These are phyloP conservation scores for Lactarius sp. DNA, from an alignment of 768 basidiomycete species.

Conservation along the genomic window DNA sequence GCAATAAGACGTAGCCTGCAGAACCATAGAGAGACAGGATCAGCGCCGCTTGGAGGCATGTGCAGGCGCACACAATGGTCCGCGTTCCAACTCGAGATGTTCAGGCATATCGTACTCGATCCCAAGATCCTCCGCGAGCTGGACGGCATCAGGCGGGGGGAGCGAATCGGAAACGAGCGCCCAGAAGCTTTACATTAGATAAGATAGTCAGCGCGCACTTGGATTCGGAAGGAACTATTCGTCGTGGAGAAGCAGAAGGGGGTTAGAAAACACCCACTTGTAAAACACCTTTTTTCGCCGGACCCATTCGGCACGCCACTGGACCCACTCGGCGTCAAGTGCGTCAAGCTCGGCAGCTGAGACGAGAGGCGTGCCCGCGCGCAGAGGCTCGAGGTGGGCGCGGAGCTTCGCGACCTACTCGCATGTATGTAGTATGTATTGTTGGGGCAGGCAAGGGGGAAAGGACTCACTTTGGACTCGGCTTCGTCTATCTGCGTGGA, in stretches of 20 bases:
- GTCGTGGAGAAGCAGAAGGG: background rate
- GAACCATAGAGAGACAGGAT: background rate
- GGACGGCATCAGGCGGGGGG: constrained; percentile 56
- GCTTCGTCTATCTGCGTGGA: constrained; percentile 47
- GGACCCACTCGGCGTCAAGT: constrained; percentile 69
- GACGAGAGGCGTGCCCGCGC: constrained; percentile 60
- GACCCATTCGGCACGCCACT: constrained; percentile 81
- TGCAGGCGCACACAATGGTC: constrained; percentile 44
- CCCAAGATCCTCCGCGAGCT: constrained; percentile 74
- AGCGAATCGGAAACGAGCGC: constrained; percentile 62
- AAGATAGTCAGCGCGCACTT: background rate
- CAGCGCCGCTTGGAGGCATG: constrained; percentile 12
- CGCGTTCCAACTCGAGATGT: constrained; percentile 58
- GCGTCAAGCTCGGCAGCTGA: constrained; percentile 64
- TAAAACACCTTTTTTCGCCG: constrained; percentile 70
- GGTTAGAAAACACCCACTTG: constrained; percentile 44
- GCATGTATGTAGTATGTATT: background rate
- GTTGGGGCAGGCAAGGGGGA: constrained; percentile 4
- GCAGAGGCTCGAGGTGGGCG: constrained; percentile 56
- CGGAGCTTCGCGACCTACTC: constrained; percentile 46
- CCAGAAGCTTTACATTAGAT: constrained; percentile 54
- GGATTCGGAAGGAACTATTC: background rate
- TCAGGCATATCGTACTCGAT: constrained; percentile 75
- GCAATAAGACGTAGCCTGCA: background rate
- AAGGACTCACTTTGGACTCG: constrained; percentile 44